Conservation (phyloP, 139 green algal genomes). For the Auxenochlorella pyrenoidosa region DNA sequence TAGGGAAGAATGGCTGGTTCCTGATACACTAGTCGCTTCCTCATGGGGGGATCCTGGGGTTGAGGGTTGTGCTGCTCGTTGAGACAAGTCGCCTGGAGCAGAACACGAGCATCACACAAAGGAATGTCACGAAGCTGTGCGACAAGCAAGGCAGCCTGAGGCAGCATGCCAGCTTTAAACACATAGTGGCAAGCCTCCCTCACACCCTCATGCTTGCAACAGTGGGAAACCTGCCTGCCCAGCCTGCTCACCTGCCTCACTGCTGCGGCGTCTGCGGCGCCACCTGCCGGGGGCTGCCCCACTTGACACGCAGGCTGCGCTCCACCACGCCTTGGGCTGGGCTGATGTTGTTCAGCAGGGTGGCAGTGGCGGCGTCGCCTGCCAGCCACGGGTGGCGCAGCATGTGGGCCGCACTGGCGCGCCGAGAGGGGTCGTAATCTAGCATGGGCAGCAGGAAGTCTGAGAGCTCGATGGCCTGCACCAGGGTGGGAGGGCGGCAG, state of each 20-base stretch:
- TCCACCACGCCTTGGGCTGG: background rate
- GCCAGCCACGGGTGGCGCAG: conserved; percentile 94
- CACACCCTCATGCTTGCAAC: too few relatives aligned
- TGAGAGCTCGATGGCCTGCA: conserved; percentile 76
- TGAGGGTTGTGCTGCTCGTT: too few relatives aligned
- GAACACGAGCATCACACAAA: too few relatives aligned
- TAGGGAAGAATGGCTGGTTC: too few relatives aligned
- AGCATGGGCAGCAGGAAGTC: conserved; percentile 96
- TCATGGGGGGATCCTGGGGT: too few relatives aligned
- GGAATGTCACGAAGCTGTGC: too few relatives aligned
- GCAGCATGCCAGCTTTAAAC: too few relatives aligned
- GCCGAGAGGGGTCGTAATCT: conserved; percentile 80
- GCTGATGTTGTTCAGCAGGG: conserved; percentile 7
- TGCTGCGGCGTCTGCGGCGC: background rate
- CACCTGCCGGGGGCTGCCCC: background rate
- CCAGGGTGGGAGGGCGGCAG: background rate
- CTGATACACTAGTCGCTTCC: too few relatives aligned
- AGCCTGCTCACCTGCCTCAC: background rate
- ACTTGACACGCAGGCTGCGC: conserved; percentile 6
- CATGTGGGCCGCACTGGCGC: conserved; percentile 86
- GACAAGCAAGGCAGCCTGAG: too few relatives aligned
- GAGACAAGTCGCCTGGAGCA: too few relatives aligned
- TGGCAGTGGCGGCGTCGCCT: background rate
- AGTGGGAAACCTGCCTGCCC: too few relatives aligned
- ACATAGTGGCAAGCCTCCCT: too few relatives aligned